Base-by-base conservation (phyloP, 257 asterid species). In the Solanum pimpinellifolium region DNA sequence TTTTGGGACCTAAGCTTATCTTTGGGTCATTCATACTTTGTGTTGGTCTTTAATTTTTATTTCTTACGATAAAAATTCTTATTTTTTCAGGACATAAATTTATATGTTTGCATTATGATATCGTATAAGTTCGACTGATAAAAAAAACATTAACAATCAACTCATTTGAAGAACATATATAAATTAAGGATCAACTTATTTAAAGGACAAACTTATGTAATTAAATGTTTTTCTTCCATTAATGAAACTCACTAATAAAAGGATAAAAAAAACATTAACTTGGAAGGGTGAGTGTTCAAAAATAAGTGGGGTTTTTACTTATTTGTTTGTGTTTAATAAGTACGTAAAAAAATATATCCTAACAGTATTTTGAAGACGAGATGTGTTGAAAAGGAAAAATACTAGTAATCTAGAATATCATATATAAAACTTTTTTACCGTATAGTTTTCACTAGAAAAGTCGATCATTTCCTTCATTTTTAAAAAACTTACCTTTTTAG, bases 401-500 rank as follows among this genome's bases (percentile, higher is more conserved):
- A 23, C 7, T 10, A 62, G n/a, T 10, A 62, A 23, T 62, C 2
- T 60, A 2, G 13, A 60, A 60, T 60, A n/a, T 9, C 14, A 60
- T 10, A 8, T 21, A 2, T 21, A 6, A 4, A 60, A 60, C 31
- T 62, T 6, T 4, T 62, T n/a, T 6, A 1, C 3, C 6, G 0
- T n/a, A 1, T 52, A 52, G 3, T 11, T 62, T 62, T 62, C 7
- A 23, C 70, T 9, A 4, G 3, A 7, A n/a, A 62, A 62, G 8
- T 62, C 2, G 1, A 59, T 59, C 3, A 62, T 62, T 62, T 7
- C 5, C 16, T 11, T n/a, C 0, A n/a, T n/a, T 10, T 62, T 65
- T 6, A 37, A 65, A 65, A n/a, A n/a, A n/a, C 0, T 18, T n/a
- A 0, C 0, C 3, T 65, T 65, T 1, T 11, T 2, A 3, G 16